Conservation (phyloP, 2,329 filamentous ascomycete species). For the Dactylonectria estremocensis region DNA sequence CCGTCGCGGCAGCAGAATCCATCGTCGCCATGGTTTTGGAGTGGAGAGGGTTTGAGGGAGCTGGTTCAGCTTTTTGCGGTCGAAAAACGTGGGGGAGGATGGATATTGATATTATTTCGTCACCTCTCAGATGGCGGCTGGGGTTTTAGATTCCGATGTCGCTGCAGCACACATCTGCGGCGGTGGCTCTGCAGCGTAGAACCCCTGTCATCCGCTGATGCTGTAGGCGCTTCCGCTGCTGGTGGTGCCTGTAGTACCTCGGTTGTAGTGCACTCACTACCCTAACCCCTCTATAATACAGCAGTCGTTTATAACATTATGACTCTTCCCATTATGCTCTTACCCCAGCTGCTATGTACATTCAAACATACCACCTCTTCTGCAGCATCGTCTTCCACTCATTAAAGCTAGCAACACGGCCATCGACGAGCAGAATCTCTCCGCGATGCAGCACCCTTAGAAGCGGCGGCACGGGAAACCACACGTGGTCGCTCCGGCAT, state of each 20-base stretch:
- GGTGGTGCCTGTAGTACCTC: not conserved
- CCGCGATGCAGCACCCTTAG: slow-evolving; percentile 54
- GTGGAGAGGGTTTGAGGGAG: not conserved
- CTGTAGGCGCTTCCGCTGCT: not conserved
- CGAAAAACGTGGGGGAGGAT: slow-evolving; percentile 20
- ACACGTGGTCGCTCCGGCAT: slow-evolving; percentile 57
- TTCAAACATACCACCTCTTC: slow-evolving; percentile 46
- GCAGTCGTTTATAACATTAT: not conserved
- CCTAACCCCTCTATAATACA: not conserved
- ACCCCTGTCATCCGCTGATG: not conserved
- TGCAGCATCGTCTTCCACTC: slow-evolving; percentile 56
- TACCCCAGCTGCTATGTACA: not conserved
- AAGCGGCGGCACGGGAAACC: slow-evolving; percentile 57
- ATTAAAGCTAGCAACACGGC: slow-evolving; percentile 50
- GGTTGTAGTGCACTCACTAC: not conserved
- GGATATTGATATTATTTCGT: slow-evolving; percentile 40
- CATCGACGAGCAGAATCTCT: slow-evolving; percentile 55
- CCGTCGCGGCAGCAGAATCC: slow-evolving; percentile 40
- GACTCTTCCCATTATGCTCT: not conserved
- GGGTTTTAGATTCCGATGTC: slow-evolving; percentile 42
- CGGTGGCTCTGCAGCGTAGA: not conserved
- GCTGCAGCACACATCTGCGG: slow-evolving; percentile 31
- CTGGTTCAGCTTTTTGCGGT: slow-evolving; percentile 1
- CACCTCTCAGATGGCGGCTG: slow-evolving; percentile 36
- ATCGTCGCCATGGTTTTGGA: slow-evolving; percentile 50